Conservation (phyloP, 2,329 filamentous ascomycete species). For the Monosporascus ibericus region DNA sequence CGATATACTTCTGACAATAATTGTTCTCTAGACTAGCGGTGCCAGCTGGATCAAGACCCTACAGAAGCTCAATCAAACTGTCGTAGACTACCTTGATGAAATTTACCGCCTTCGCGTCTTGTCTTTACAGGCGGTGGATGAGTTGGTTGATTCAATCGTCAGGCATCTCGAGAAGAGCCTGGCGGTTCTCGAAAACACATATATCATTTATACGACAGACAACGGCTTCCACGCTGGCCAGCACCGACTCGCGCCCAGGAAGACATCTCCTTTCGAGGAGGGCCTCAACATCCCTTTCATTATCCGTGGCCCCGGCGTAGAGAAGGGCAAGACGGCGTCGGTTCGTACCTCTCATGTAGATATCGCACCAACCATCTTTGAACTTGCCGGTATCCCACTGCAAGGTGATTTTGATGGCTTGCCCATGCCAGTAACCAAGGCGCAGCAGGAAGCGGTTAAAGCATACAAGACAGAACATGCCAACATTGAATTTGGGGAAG, state of each 20-base stretch:
- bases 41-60: slow-evolving; percentile 37
- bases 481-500: slow-evolving; percentile 36
- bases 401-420: slow-evolving; percentile 4
- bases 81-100: slow-evolving; percentile 45
- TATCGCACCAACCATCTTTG: slow-evolving; percentile 38
- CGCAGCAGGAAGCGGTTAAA: slow-evolving; percentile 1
- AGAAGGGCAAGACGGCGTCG: slow-evolving; percentile 24
- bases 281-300: slow-evolving; percentile 41
- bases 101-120: slow-evolving; percentile 45
- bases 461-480: slow-evolving; percentile 30
- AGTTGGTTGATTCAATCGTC: slow-evolving; percentile 43
- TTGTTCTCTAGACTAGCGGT: slow-evolving; percentile 15
- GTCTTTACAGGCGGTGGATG: slow-evolving; percentile 47
- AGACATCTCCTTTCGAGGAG: slow-evolving; percentile 38
- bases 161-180: slow-evolving; percentile 30
- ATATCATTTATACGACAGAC: slow-evolving; percentile 41
- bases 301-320: slow-evolving; percentile 38
- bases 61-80: slow-evolving; percentile 35
- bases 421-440: slow-evolving; percentile 21
- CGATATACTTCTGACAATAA: too few relatives aligned
- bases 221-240: slow-evolving; percentile 44
- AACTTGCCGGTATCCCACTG: slow-evolving; percentile 11
- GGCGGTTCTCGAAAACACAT: slow-evolving; percentile 18
- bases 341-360: slow-evolving; percentile 39
- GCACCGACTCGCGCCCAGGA: slow-evolving; percentile 39